phyloP scores from a whole-genome alignment of 83 land plant species.

The Thuja plicata region DNA sequence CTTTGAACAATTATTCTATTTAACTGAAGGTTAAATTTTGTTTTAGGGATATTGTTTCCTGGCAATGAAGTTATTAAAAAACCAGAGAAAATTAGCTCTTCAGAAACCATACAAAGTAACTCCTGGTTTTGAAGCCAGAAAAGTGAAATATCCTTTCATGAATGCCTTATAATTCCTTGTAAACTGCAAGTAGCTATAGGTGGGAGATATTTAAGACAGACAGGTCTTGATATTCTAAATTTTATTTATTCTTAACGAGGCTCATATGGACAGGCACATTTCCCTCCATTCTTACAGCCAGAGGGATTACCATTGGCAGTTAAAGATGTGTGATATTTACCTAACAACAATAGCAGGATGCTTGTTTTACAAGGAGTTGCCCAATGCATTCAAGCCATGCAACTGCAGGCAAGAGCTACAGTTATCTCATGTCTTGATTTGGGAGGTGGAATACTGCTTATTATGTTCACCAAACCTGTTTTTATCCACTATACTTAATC shows the following conservation, averaged over 20 bases:
- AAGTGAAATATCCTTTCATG: neutral
- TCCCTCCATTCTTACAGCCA: slow-evolving; percentile 87
- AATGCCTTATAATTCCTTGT: neutral
- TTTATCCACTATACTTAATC: neutral
- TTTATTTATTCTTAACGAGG: neutral
- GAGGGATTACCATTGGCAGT: slow-evolving; percentile 90
- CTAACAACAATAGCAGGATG: slow-evolving; percentile 97
- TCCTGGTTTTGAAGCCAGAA: neutral
- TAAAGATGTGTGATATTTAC: slow-evolving; percentile 94
- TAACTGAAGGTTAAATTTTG: neutral
- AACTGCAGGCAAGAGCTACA: slow-evolving; percentile 93
- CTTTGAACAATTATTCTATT: neutral
- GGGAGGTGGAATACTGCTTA: neutral
- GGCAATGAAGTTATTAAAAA: neutral
- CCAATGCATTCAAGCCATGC: slow-evolving; percentile 94
- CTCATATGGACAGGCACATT: slow-evolving; percentile 62
- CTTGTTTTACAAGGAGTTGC: slow-evolving; percentile 89
- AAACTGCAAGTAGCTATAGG: neutral
- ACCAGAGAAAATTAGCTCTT: neutral
- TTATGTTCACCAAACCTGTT: neutral
- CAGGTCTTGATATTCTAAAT: neutral
- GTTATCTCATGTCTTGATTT: slow-evolving; percentile 38
- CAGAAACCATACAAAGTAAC: neutral
- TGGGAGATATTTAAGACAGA: neutral
- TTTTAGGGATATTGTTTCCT: neutral